These are phyloP conservation scores for Fusarium abutilonis DNA, from an alignment of 2,329 filamentous ascomycete species.

Conservation along the genomic window DNA sequence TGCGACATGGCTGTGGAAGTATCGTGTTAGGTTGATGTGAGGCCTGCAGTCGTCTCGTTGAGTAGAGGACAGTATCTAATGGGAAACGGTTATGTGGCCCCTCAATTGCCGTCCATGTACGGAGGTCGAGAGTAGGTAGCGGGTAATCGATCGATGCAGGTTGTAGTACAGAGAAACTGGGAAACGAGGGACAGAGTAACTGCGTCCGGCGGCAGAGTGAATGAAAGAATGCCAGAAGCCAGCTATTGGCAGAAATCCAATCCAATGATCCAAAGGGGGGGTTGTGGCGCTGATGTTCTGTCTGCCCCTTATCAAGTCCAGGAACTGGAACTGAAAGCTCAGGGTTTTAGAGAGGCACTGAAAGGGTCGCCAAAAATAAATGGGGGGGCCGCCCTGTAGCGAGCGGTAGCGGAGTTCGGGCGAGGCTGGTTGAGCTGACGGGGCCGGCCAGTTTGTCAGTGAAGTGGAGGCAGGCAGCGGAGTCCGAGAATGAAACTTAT, in stretches of 20 bases:
- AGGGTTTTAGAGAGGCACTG: slow-evolving; percentile 29
- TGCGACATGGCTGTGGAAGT: slow-evolving; percentile 48
- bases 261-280: slow-evolving; percentile 20
- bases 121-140: slow-evolving; percentile 14
- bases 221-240: slow-evolving; percentile 43
- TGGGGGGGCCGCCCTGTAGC: slow-evolving; percentile 21
- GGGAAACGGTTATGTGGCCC: slow-evolving; percentile 35
- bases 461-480: slow-evolving; percentile 13
- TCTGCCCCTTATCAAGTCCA: slow-evolving; percentile 40
- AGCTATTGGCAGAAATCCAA: slow-evolving; percentile 39
- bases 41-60: slow-evolving; percentile 21
- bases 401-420: slow-evolving; percentile 17
- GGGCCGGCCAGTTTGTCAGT: slow-evolving; percentile 7
- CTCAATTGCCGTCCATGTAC: slow-evolving; percentile 40
- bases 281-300: slow-evolving; percentile 42
- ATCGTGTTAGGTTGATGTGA: slow-evolving; percentile 5
- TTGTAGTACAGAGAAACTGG: slow-evolving; percentile 27
- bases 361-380: slow-evolving; percentile 36
- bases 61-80: slow-evolving; percentile 3
- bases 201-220: slow-evolving; percentile 37
- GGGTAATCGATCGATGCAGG: slow-evolving; percentile 19
- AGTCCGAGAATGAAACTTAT: slow-evolving; percentile 24
- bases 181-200: slow-evolving; percentile 26
- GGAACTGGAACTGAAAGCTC: slow-evolving; percentile 36
- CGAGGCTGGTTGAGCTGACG: slow-evolving; percentile 13